Percentiles rank a stretch among this genome's conserved stretches.
These are phyloP conservation scores for Blastobotrys indianensis DNA, from an alignment of 1,139 yeast genomes.

Conservation along the genomic window DNA sequence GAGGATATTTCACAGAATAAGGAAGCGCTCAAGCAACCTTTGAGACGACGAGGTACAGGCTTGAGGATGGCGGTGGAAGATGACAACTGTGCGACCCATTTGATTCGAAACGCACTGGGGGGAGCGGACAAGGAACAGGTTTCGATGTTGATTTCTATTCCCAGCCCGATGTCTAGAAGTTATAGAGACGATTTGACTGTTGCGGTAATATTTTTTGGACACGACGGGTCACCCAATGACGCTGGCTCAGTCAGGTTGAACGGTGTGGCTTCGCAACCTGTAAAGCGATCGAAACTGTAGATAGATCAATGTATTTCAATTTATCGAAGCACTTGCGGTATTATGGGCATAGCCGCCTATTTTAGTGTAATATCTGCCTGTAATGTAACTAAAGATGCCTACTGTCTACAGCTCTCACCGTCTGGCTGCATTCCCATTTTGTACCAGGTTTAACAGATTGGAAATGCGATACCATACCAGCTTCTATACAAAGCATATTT, in stretches of 20 bases:
- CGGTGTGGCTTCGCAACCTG: neutral
- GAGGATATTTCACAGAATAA: constrained; percentile 39
- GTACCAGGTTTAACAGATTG: constrained; percentile 57
- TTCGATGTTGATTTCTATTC: constrained; percentile 81
- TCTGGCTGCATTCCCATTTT: constrained; percentile 67
- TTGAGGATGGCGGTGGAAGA: constrained; percentile 54
- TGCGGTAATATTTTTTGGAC: constrained; percentile 87
- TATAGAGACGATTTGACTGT: constrained; percentile 95
- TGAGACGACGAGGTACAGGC: constrained; percentile 40
- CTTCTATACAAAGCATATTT: constrained; percentile 89
- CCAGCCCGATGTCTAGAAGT: constrained; percentile 86
- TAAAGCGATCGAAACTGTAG: no score
- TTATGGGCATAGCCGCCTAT: no score
- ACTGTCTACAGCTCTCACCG: constrained; percentile 33
- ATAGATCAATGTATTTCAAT: no score
- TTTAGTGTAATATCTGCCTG: no score
- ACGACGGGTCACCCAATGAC: constrained; percentile 22
- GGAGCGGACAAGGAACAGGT: constrained; percentile 81
- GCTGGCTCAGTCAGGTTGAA: constrained; percentile 30
- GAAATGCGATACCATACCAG: constrained; percentile 77
- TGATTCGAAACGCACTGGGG: constrained; percentile 88
- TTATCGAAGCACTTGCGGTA: no score
- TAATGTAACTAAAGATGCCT: no score
- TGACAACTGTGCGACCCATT: constrained; percentile 83
- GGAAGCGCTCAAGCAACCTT: constrained; percentile 51